Evolutionary conservation across 805 yeast species (phyloP).

Genomic region (Yarrowia hollandica): DNA sequence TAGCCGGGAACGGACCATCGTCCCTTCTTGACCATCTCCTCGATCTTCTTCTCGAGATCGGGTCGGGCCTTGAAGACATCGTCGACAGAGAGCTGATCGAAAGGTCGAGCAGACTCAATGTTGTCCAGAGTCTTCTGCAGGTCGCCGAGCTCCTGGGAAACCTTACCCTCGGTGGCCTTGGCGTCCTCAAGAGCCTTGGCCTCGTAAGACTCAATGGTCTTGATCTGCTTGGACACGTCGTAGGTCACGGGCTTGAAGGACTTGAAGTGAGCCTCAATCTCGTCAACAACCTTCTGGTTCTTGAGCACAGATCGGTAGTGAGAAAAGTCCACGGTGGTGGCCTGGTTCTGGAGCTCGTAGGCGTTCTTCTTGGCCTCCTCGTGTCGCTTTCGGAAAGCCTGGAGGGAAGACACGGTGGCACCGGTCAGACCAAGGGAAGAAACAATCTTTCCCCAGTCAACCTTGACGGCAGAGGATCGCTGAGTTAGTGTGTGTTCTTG

Average conservation of each 20-base stretch:
- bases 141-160: conserved; percentile 78
- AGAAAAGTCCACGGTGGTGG: conserved; percentile 76
- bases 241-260: conserved; percentile 79
- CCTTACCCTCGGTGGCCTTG: conserved; percentile 85
- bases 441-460: conserved; percentile 93
- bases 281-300: conserved; percentile 75
- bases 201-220: conserved; percentile 91
- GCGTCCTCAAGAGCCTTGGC: conserved; percentile 95
- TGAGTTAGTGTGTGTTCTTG: conserved; percentile 7
- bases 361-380: conserved; percentile 92
- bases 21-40: conserved; percentile 92
- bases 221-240: conserved; percentile 85
- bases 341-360: conserved; percentile 66
- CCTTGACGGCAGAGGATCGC: conserved; percentile 61
- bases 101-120: conserved; percentile 96
- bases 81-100: conserved; percentile 93
- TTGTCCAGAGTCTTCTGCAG: conserved; percentile 85
- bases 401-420: conserved; percentile 80
- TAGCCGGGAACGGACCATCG: conserved; percentile 98
- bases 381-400: conserved; percentile 95
- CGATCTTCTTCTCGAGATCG: conserved; percentile 94
- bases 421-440: conserved; percentile 90
- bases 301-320: conserved; percentile 78
- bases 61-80: conserved; percentile 96
- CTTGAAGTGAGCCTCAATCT: conserved; percentile 73